These are phyloP conservation scores for Oryza brachyantha DNA, from an alignment of 176 grass and related monocot species.

Conservation along the genomic window DNA sequence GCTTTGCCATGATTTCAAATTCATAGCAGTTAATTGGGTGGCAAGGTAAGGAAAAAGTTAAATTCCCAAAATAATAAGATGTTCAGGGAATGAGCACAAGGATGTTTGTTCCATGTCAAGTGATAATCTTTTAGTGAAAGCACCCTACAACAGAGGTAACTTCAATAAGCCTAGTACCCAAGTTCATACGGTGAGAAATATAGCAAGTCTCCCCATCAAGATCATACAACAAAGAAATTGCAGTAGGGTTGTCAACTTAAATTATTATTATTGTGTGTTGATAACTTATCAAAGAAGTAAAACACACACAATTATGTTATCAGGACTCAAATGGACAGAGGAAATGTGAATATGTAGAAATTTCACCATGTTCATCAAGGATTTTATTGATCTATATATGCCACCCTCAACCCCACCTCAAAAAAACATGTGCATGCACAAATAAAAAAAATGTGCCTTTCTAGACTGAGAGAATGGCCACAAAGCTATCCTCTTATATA, in stretches of 20 bases:
- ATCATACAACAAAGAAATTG: background rate
- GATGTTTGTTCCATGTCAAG: background rate
- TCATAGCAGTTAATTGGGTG: background rate
- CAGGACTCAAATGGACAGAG: background rate
- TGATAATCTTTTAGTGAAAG: background rate
- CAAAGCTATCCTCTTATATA: background rate
- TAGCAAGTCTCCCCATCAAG: background rate
- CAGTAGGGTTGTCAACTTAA: background rate
- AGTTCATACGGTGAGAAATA: background rate
- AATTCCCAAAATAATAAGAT: constrained; percentile 8
- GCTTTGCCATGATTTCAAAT: constrained; percentile 11
- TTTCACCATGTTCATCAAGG: background rate
- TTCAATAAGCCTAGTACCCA: background rate
- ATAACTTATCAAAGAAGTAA: too few relatives aligned
- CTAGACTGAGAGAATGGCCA: background rate
- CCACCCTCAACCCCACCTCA: too few relatives aligned
- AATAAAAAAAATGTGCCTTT: background rate
- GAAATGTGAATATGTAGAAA: background rate
- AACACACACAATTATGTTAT: background rate
- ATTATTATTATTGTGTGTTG: background rate
- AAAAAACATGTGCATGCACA: too few relatives aligned
- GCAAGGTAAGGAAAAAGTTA: constrained; percentile 7
- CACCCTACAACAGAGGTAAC: background rate
- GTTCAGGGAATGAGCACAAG: background rate
- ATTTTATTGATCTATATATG: background rate